Evolutionary conservation across 1,284 basidiomycete genomes (phyloP), one percentile per base, ranked within the genome.

Genomic region (Schizophyllum commune): DNA sequence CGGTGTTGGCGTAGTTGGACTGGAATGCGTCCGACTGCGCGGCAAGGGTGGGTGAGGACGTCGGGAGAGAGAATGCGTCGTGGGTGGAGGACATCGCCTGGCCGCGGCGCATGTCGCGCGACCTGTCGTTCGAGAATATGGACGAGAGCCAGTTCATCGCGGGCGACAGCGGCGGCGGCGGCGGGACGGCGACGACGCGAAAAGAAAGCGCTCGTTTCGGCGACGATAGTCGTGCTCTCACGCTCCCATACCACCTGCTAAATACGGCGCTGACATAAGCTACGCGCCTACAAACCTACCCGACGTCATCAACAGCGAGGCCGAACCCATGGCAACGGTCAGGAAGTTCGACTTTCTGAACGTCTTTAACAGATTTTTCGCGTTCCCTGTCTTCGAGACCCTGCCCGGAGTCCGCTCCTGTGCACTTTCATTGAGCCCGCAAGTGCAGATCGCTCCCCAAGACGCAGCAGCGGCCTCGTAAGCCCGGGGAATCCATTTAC

Each of bases 61-160:
- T 84, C 58, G 87, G 88, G 55, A 91, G 77, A 58, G 88, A 88
- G 74, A 91, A 91, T 59, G 89, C 89, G 69, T 91, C 89, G 70
- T 87, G 83, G 15, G 90, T 91, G 20, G 82, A 83, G 19, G 81
- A 83, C 63, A 91, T 79, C 55, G 86, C 82, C 72, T 87, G 84
- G 67, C 77, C 84, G 69, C 78, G 80, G 68, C 81, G 71, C 33
- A 75, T 65, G 65, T 76, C 81, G 67, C 79, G 77, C 55, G 76
- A 71, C 55, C 72, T 74, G 63, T 79, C 77, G 55, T 75, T 69
- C 27, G 80, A 77, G 72, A 91, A 89, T 61, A 88, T 74, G 65
- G 81, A 83, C 52, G 79, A 74, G 59, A 91, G 75, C 88, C 88
- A 91, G 75, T 84, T 83, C 88, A 91, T 91, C 60, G 60, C 19